Evolutionary conservation across 495 filamentous ascomycete genomes (phyloP).

Genomic region (Hypoxylon cercidicola): DNA sequence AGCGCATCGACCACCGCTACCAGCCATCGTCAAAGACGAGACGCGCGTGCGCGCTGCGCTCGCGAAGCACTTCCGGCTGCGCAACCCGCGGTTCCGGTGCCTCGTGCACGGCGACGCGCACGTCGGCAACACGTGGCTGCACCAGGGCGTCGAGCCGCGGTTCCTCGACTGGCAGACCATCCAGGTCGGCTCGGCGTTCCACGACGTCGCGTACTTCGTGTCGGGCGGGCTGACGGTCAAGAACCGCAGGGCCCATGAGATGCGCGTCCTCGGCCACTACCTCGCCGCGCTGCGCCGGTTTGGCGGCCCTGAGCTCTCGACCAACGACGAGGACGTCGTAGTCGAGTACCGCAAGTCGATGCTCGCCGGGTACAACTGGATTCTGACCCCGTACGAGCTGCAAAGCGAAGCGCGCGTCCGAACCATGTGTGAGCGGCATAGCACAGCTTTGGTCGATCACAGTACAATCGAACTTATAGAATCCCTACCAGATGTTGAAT

Average conservation of each 20-base stretch:
- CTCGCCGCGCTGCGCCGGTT: constrained; percentile 55
- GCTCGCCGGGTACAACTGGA: constrained; percentile 11
- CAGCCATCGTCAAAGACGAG: constrained; percentile 33
- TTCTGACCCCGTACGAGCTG: constrained; percentile 12
- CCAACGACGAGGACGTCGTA: constrained; percentile 40
- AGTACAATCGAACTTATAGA: constrained; percentile 4
- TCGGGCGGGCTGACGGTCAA: constrained; percentile 58
- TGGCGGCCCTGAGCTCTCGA: constrained; percentile 41
- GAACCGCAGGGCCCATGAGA: constrained; percentile 72
- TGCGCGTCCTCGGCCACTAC: constrained; percentile 70
- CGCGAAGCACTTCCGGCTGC: constrained; percentile 30
- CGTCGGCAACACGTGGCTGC: constrained; percentile 41
- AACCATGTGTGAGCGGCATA: constrained; percentile 4
- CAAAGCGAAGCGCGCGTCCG: constrained; percentile 6
- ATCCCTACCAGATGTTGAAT: constrained; percentile 6
- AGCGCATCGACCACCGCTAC: constrained; percentile 27
- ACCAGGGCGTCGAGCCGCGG: constrained; percentile 20
- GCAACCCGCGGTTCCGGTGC: constrained; percentile 39
- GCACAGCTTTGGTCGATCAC: constrained; percentile 10
- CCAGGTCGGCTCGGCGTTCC: constrained; percentile 42
- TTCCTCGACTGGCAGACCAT: constrained; percentile 44
- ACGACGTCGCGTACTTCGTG: constrained; percentile 42
- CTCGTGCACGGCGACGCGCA: constrained; percentile 43
- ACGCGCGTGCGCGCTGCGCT: constrained; percentile 33
- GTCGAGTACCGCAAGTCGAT: constrained; percentile 35